phyloP scores from a whole-genome alignment of 2,329 filamentous ascomycete species.

The Ophiobolus disseminans region DNA sequence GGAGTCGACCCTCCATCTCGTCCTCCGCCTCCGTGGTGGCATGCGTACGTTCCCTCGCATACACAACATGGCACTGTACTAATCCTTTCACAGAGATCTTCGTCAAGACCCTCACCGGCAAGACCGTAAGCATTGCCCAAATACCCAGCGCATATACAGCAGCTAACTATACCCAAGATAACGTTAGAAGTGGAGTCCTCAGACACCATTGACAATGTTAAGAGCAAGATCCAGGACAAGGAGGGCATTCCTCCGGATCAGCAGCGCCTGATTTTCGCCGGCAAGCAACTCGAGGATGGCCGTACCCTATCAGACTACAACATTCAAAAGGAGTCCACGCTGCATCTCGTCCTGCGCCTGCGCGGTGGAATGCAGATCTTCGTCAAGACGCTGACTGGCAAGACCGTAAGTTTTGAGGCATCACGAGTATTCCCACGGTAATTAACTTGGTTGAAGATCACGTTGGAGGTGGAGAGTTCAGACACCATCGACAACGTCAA shows the following conservation, averaged over 20 bases:
- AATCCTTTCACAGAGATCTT: too few relatives aligned
- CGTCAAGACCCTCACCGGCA: conserved; percentile 86
- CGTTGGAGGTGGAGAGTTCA: conserved; percentile 50
- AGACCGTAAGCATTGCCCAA: too few relatives aligned
- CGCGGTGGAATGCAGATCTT: conserved; percentile 71
- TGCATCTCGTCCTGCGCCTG: conserved; percentile 78
- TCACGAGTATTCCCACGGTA: too few relatives aligned
- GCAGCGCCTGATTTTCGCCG: conserved; percentile 95
- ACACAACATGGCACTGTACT: conserved; percentile 74
- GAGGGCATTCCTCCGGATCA: conserved; percentile 97
- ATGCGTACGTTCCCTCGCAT: conserved; percentile 56
- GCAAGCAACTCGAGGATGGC: conserved; percentile 96
- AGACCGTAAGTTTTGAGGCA: too few relatives aligned
- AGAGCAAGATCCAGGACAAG: conserved; percentile 97
- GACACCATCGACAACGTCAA: conserved; percentile 53
- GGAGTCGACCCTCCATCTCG: conserved; percentile 83
- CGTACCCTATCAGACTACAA: conserved; percentile 93
- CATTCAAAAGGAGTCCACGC: conserved; percentile 83
- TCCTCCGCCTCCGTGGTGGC: conserved; percentile 86
- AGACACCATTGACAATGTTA: conserved; percentile 95
- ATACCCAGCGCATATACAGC: too few relatives aligned
- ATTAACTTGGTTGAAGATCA: conserved; percentile 66
- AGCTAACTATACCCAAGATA: too few relatives aligned
- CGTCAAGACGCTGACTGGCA: conserved; percentile 59
- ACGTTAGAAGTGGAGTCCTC: conserved; percentile 73